Evolutionary conservation across 257 asterid genomes (phyloP).

Genomic region (Solanum pimpinellifolium): DNA sequence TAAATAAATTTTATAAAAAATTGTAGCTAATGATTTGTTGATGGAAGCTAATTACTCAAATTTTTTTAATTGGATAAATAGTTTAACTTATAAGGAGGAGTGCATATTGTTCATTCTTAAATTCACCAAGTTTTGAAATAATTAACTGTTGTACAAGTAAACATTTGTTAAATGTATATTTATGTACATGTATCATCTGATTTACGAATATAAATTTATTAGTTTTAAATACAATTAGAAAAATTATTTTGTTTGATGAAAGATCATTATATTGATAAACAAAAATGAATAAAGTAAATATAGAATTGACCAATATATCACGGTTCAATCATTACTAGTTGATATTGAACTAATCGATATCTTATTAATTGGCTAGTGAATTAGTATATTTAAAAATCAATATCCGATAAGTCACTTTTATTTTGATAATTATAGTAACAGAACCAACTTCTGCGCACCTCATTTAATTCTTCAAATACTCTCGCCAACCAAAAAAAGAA

Average conservation of each 20-base stretch:
- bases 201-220: no score
- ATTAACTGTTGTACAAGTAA: background rate
- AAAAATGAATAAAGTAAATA: background rate
- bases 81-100: background rate
- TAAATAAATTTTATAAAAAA: rapidly evolving
- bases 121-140: background rate
- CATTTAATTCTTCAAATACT: rapidly evolving
- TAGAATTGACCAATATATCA: background rate
- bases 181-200: background rate
- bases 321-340: no score
- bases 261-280: background rate
- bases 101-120: background rate
- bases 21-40: background rate
- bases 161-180: background rate
- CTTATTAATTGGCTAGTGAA: background rate
- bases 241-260: background rate
- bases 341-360: background rate
- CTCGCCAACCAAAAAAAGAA: no score
- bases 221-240: no score
- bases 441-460: background rate
- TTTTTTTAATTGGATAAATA: no score
- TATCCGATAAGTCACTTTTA: background rate
- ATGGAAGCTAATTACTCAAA: background rate
- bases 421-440: no score
- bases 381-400: no score